Evolutionary conservation across 352 stramenopile genomes (phyloP), one percentile per base, ranked within the genome.

Genomic region (Blastocystis sp.): DNA sequence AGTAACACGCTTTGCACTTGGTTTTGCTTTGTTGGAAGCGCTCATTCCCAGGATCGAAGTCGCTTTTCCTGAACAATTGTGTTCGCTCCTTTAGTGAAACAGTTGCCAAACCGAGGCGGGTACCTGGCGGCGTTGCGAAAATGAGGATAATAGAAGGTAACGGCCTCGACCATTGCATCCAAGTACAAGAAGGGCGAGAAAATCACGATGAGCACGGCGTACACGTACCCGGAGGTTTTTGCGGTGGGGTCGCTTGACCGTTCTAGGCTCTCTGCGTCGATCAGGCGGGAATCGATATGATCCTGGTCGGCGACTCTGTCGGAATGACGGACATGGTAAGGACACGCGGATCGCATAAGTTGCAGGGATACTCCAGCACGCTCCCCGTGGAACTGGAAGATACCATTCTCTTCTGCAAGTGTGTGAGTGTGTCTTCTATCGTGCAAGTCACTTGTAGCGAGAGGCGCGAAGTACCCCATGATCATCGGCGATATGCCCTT

Each of bases 171-270:
- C 2, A 88, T 95, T n/a, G 89, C 88, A 28, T 90, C 91, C 45
- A 94, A 94, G 82, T 97, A 97, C 91, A 91, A 93, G 90, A 96
- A 96, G 89, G 93, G 94, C 43, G 95, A 98, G 65, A 96, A 96
- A 64, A 98, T 99, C 86, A 97, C 94, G n/a, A 98, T 99, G 96
- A 94, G 98, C 34, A 99, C 97, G 43, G 96, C 96, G 3, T 99
- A 99, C 90, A 94, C 98, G 90, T 99, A 98, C 90, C 96, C 94
- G 48, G 64, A 62, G 9, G 60, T 80, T 82, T 28, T 41, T 52
- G 1, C 40, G 19, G 66, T 40, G 17, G 23, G 19, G 48, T 88
- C 5, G 34, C 11, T 43, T 78, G 89, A 1, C 17, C 43, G 60
- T 65, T 28, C 14, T 86, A 71, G 56, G 95, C 96, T 0, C 92